Evolutionary conservation across 805 yeast species (phyloP), one percentile per base, ranked within the genome.

Genomic region (Aciculoconidium aculeatum): DNA sequence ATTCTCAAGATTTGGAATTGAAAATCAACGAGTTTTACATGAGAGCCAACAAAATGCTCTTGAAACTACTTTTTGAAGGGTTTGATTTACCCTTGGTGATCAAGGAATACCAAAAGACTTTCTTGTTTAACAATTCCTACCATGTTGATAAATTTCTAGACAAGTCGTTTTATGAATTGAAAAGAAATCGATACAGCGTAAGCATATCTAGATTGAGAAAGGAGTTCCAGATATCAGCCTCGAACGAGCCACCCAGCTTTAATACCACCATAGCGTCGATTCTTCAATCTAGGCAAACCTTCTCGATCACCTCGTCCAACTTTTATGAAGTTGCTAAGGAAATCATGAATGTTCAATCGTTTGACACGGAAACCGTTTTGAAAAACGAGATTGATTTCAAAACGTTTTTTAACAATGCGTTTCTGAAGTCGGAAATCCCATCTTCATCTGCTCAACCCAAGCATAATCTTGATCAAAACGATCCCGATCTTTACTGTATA

Each of bases 231-330:
- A n/a, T n/a, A n/a, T n/a, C n/a, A n/a, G n/a, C n/a, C n/a, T n/a
- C n/a, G n/a, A 29, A 42, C 15, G 49, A 54, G n/a, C 75, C 75
- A 25, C n/a, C n/a, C n/a, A n/a, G n/a, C n/a, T n/a, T n/a, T n/a
- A n/a, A n/a, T n/a, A 35, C 77, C 5, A 94, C 96, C 3, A 90
- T 85, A 46, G 96, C 97, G 0, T 55, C 85, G 25, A 85, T 85
- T 43, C 61, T 90, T 15, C 17, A 13, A 8, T 22, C 28, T 11
- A 41, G 39, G 23, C 53, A 55, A 28, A 53, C 42, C 15, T 50
- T 64, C 28, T 45, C 69, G 5, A 47, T 76, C 17, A 75, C 73
- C 27, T 48, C 59, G 3, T 57, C 60, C 15, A 60, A 62, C 21
- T 72, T 67, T 38, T 60, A 75, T 25, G 62, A 61, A 12, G 45